Evolutionary conservation across 768 basidiomycete genomes (phyloP), one percentile per base, ranked within the genome.

Genomic region (Rossbeevera mucosa): DNA sequence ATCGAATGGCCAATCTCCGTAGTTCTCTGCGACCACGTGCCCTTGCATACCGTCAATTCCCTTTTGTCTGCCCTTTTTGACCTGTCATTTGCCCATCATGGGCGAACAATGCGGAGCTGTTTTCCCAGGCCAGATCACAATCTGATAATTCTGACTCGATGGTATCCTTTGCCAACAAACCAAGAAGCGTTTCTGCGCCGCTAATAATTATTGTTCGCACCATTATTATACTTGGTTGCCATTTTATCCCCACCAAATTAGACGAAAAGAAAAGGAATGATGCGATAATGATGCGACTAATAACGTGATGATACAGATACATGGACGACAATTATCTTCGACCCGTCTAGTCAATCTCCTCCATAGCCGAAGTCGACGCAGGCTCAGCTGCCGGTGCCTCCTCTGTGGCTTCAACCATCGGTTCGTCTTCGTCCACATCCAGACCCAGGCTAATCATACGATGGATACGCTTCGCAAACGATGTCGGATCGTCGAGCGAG

Each of bases 401-500:
- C n/a, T 76, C 74, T 7, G 73, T 61, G 4, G 73, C 61, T 16
- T 72, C 67, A 0, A 36, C 53, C 54, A 62, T 54, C 0, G 56
- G 50, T 59, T 82, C 79, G 26, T 88, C 86, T 38, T 92, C 91
- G 42, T 91, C 88, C 54, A 91, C 89, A 64, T 94, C 91, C 54
- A 94, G 83, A 63, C 90, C 91, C 61, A 94, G 79, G 31, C 81
- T 80, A 58, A 99, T 94, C 95, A 97, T 97, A 56, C 93, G 86
- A 80, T 95, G 83, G 72, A 98, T 97, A 59, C 95, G 90, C 78
- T 89, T 88, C 55, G 94, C 90, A 71, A 96, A 98, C 52, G 88
- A 91, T 56, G 88, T 83, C 24, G 96, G 95, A 70, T 94, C 91
- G 59, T 98, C 93, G 54, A 99, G 85, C 50, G 91, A 85, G 81